Percentiles rank a stretch among this genome's conserved stretches.
phyloP scores from a whole-genome alignment of 768 basidiomycete genomes.

The Amanita pseudoporphyria region DNA sequence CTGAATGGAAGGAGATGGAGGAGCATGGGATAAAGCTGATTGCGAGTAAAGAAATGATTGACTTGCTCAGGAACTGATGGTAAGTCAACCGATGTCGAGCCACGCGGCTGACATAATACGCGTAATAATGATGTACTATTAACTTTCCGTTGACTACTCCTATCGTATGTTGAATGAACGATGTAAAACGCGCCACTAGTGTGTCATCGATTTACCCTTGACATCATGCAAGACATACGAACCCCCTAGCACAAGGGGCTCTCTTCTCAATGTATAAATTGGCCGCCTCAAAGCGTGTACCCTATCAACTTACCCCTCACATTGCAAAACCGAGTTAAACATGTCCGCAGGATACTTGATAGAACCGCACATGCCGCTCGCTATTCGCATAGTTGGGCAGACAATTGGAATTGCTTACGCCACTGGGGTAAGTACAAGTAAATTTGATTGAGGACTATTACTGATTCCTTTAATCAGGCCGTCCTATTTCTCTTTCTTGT shows the following conservation, averaged over 20 bases:
- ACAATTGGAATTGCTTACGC: neutral
- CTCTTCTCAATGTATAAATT: too few species aligned
- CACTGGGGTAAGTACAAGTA: neutral
- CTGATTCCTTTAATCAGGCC: neutral
- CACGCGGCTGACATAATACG: too few species aligned
- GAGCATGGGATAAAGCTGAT: conserved; percentile 17
- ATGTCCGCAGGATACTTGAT: neutral
- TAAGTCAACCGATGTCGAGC: too few species aligned
- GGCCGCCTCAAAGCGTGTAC: too few species aligned
- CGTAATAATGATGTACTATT: too few species aligned
- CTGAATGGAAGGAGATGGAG: conserved; percentile 7
- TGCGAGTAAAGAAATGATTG: conserved; percentile 15
- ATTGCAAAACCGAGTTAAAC: neutral
- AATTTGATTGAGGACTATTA: neutral
- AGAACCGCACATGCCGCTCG: conserved; percentile 1
- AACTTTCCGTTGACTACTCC: too few species aligned
- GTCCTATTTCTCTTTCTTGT: conserved; percentile 1
- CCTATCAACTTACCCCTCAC: neutral
- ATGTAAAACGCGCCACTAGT: too few species aligned
- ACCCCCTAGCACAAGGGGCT: neutral
- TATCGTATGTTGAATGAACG: too few species aligned
- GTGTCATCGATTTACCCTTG: too few species aligned
- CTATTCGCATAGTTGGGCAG: neutral
- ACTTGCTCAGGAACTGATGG: too few species aligned
- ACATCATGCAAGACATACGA: too few species aligned